Percentiles rank a stretch among this genome's conserved stretches.
These are phyloP conservation scores for Pseudogymnoascus sp. DNA, from an alignment of 2,329 filamentous ascomycete genomes.

Conservation along the genomic window DNA sequence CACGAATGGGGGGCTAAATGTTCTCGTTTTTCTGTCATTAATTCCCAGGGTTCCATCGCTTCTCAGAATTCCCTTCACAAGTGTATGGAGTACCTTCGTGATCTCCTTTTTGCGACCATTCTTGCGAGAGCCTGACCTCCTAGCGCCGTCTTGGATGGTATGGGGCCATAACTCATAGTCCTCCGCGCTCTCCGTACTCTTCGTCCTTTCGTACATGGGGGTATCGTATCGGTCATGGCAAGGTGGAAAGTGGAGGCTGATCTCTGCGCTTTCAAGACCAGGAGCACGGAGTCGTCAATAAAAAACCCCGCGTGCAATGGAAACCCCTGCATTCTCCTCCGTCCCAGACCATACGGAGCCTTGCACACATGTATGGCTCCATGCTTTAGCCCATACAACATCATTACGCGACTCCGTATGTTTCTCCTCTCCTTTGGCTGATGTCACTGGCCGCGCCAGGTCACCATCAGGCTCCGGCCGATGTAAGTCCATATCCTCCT, in stretches of 20 bases:
- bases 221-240: slow-evolving; percentile 5
- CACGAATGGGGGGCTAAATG: slow-evolving; percentile 7
- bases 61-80: slow-evolving; percentile 5
- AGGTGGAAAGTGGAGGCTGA: slow-evolving; percentile 7
- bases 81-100: neutral
- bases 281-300: slow-evolving; percentile 4
- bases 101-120: slow-evolving; percentile 1
- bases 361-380: slow-evolving; percentile 4
- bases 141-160: slow-evolving; percentile 6
- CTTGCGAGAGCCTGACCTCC: slow-evolving; percentile 5
- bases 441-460: slow-evolving; percentile 3
- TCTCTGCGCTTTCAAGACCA: slow-evolving; percentile 8
- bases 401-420: slow-evolving; percentile 5
- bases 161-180: neutral
- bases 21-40: slow-evolving; percentile 7
- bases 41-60: slow-evolving; percentile 7
- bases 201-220: neutral
- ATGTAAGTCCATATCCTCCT: neutral
- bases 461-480: slow-evolving; percentile 2
- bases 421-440: slow-evolving; percentile 5
- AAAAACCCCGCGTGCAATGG: slow-evolving; percentile 3
- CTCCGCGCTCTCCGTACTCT: neutral
- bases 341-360: slow-evolving; percentile 3
- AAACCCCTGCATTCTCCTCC: slow-evolving; percentile 2
- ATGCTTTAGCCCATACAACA: slow-evolving; percentile 4